phyloP scores from a whole-genome alignment of 2,329 filamentous ascomycete genomes.

The Alternaria novae-zelandiae region DNA sequence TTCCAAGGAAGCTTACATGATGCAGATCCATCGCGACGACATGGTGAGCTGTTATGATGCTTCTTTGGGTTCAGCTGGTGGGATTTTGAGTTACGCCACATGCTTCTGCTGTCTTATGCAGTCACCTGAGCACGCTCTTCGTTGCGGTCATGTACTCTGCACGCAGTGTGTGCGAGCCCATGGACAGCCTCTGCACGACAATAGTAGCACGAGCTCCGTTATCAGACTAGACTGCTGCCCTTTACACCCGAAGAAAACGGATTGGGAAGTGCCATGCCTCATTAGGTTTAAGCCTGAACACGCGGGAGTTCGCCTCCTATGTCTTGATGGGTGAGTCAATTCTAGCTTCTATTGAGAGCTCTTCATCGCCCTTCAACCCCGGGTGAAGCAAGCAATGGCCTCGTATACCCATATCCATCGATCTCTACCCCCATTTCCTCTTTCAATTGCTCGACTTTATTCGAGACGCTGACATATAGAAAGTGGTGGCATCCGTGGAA shows the following conservation, averaged over 20 bases:
- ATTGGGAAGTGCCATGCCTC: constrained; percentile 4
- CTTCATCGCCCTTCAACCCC: no score
- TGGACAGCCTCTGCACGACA: constrained; percentile 10
- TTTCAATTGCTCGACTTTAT: no score
- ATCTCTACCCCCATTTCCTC: no score
- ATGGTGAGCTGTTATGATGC: constrained; percentile 42
- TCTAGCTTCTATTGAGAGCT: not conserved
- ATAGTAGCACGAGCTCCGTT: not conserved
- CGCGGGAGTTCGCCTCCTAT: constrained; percentile 15
- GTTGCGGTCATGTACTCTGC: constrained; percentile 57
- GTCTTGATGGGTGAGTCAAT: constrained; percentile 12
- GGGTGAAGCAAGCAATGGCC: no score
- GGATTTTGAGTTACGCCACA: not conserved
- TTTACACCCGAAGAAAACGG: not conserved
- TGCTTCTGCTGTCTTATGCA: constrained; percentile 57
- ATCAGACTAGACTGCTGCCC: constrained; percentile 26
- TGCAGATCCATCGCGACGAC: constrained; percentile 34
- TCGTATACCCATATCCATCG: no score
- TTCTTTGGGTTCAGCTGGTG: not conserved
- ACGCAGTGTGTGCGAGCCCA: constrained; percentile 49
- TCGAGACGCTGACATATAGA: not conserved
- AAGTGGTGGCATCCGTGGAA: constrained; percentile 13
- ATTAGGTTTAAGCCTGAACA: constrained; percentile 36
- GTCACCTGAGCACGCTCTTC: constrained; percentile 52
- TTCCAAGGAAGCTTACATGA: constrained; percentile 20